A percentile compares a stretch with the other conserved stretches of the same genome.
phyloP scores from a whole-genome alignment of 768 basidiomycete genomes.

The Tubosaeta sp. region DNA sequence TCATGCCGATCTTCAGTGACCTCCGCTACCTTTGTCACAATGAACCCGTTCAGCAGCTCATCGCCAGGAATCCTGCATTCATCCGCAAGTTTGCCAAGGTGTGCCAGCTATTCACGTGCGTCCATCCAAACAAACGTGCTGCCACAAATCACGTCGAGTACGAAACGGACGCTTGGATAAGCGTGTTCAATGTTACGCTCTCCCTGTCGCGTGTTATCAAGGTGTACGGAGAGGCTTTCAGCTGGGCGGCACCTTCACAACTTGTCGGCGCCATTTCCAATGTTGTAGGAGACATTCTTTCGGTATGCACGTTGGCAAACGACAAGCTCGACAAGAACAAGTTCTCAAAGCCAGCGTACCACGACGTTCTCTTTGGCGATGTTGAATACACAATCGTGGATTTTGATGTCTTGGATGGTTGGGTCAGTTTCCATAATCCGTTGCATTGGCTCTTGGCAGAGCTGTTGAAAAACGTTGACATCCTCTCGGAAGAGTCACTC shows the following conservation, averaged over 20 bases:
- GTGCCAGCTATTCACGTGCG: constrained; percentile 87
- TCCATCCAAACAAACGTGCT: constrained; percentile 87
- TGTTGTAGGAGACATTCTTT: constrained; percentile 67
- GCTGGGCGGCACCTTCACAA: constrained; percentile 51
- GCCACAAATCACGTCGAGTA: constrained; percentile 86
- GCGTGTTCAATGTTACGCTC: constrained; percentile 91
- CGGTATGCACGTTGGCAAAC: constrained; percentile 65
- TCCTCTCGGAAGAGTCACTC: constrained; percentile 55
- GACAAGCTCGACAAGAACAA: constrained; percentile 65
- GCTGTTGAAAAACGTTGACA: constrained; percentile 76
- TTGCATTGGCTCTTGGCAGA: constrained; percentile 89
- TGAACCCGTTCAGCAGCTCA: constrained; percentile 70
- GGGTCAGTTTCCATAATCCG: constrained; percentile 92
- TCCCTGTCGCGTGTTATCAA: constrained; percentile 87
- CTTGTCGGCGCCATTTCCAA: constrained; percentile 63
- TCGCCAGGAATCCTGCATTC: constrained; percentile 63
- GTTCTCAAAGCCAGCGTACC: constrained; percentile 59
- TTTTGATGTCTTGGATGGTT: constrained; percentile 76
- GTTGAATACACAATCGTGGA: constrained; percentile 57
- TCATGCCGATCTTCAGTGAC: constrained; percentile 93
- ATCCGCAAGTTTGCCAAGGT: constrained; percentile 71
- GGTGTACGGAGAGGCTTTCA: constrained; percentile 82
- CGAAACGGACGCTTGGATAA: constrained; percentile 96
- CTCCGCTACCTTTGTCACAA: constrained; percentile 83
- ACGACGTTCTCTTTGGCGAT: constrained; percentile 63